These are phyloP conservation scores for Ophiostoma perfectum DNA, from an alignment of 2,329 filamentous ascomycete genomes.

Conservation along the genomic window DNA sequence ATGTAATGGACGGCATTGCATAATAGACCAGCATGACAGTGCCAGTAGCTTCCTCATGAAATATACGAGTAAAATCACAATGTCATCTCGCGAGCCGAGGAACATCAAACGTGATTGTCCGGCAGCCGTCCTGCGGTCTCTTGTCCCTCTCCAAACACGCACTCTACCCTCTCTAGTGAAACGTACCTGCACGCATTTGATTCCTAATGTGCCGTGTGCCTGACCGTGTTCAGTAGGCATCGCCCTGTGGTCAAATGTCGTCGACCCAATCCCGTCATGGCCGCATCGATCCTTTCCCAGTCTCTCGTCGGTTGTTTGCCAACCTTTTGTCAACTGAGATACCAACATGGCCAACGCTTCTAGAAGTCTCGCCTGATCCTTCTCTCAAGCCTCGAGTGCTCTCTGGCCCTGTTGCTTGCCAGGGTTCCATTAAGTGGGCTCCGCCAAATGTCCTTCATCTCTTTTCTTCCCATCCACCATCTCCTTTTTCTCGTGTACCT, in stretches of 20 bases:
- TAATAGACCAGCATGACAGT: not conserved
- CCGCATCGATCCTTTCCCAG: not conserved
- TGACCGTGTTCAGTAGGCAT: too few relatives aligned
- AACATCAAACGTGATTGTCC: not conserved
- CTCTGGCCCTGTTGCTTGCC: not conserved
- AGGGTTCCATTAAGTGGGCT: not conserved
- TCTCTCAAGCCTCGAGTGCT: not conserved
- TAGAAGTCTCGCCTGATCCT: not conserved
- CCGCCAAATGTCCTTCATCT: conserved; percentile 5
- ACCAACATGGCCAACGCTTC: not conserved
- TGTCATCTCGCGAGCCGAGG: not conserved
- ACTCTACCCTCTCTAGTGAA: too few relatives aligned
- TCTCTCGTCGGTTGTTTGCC: too few relatives aligned
- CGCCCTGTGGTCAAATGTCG: too few relatives aligned
- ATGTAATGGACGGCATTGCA: not conserved
- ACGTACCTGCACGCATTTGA: too few relatives aligned
- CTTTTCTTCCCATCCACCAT: not conserved
- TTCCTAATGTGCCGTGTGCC: too few relatives aligned
- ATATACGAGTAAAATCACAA: too few relatives aligned
- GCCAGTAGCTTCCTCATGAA: too few relatives aligned
- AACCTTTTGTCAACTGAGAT: too few relatives aligned
- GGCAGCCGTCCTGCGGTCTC: not conserved
- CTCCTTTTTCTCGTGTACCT: not conserved
- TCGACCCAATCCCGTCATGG: not conserved
- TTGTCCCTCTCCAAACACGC: too few relatives aligned